Evolutionary conservation across 441 rosid species (phyloP), one percentile per base, ranked within the genome.

Genomic region (Croton setiger): DNA sequence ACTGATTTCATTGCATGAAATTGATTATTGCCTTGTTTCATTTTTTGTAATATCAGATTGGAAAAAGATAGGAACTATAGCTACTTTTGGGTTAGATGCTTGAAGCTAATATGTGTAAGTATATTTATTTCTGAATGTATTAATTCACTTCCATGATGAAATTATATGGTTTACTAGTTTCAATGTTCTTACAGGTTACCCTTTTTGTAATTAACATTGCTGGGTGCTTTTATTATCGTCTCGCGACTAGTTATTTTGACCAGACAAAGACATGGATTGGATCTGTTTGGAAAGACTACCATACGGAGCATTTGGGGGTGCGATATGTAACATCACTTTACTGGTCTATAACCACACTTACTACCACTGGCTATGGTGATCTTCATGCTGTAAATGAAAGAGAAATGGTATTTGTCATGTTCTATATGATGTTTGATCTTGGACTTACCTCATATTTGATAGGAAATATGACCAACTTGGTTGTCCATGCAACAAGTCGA

Each of bases 311-410:
- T 20, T 64, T 87, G 49, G 65, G 69, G 45, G 14, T 76, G 14
- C 85, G 78, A 23, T 92, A 92, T 63, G 85, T 86, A 52, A 85
- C 84, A 20, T 73, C 97, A 0, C 60, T 90, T 54, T 90, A 93
- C 72, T 90, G 98, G 98, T 87, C 97, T 31, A 87, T 88, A 41
- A 80, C 91, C 75, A 93, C 97, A 2, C 83, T 90, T 41, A 76
- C 96, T 37, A 88, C 96, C 18, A 84, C 88, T 35, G 98, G 98
- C 14, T 93, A 93, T 57, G 98, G 98, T 39, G 97, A 93, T 75
- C 62, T 93, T 44, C 98, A 93, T 71, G 88, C 93, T 45, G 85
- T 84, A 37, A 90, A 87, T 64, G 58, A 79, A 14, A 49, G 70
- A 17, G 98, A 93, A 75, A 88, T 86, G 92, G 20, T 82, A 23